These are phyloP conservation scores for Knoxia roxburghii DNA, from an alignment of 257 asterid species.

Conservation along the genomic window DNA sequence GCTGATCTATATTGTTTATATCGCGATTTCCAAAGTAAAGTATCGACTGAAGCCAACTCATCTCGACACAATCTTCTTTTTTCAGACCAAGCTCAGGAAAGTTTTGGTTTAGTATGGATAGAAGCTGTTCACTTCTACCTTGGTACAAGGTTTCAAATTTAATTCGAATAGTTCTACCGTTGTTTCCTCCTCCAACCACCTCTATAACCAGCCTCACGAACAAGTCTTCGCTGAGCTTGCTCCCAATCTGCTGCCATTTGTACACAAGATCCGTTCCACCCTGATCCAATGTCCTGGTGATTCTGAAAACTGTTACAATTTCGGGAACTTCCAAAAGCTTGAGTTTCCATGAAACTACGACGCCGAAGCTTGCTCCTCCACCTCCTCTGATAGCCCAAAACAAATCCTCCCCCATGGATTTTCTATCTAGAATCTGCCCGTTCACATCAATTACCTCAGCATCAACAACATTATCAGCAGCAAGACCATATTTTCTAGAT, in stretches of 20 bases:
- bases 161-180: constrained; percentile 14
- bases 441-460: too few species aligned
- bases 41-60: constrained; percentile 48
- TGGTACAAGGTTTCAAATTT: constrained; percentile 34
- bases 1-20: constrained; percentile 11
- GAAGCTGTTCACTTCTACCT: constrained; percentile 19
- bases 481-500: too few species aligned
- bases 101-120: constrained; percentile 14
- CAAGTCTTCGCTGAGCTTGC: constrained; percentile 27
- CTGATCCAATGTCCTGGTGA: constrained; percentile 15
- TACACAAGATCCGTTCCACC: constrained; percentile 18
- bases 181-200: not conserved
- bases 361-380: too few species aligned
- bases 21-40: constrained; percentile 19
- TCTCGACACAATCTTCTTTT: constrained; percentile 26
- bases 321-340: constrained; percentile 36
- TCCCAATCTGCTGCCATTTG: constrained; percentile 38
- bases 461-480: too few species aligned
- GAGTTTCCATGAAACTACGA: constrained; percentile 28
- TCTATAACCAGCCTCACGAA: constrained; percentile 36
- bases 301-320: constrained; percentile 33
- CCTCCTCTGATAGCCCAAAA: too few species aligned
- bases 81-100: constrained; percentile 39
- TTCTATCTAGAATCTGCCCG: too few species aligned
- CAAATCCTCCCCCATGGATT: too few species aligned